Conservation (phyloP, 352 stramenopile species). For the Pythium aristosporum region DNA sequence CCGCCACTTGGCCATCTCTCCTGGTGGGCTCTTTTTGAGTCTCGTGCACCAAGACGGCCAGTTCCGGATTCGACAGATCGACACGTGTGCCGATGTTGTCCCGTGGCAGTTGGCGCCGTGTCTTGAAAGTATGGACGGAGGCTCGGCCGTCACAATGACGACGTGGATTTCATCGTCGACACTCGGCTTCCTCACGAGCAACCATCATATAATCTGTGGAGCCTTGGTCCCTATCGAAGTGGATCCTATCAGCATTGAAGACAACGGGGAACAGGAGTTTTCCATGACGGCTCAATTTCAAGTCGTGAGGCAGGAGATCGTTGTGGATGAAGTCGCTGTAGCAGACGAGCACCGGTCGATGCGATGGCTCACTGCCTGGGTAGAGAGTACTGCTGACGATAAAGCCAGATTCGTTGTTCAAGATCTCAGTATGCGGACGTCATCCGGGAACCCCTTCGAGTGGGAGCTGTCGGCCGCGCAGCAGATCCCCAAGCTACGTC, state of each 20-base stretch:
- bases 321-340: neutral
- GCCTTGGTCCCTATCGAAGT: constrained; percentile 11
- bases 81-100: constrained; percentile 53
- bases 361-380: neutral
- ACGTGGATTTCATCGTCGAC: constrained; percentile 20
- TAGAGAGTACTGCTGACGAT: neutral
- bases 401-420: neutral
- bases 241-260: neutral
- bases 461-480: constrained; percentile 8
- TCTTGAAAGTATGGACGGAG: neutral
- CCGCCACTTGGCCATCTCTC: constrained; percentile 37
- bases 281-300: neutral
- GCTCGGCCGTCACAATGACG: constrained; percentile 2
- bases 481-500: constrained; percentile 7
- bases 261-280: neutral
- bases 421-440: neutral
- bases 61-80: constrained; percentile 60
- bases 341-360: neutral
- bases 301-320: constrained; percentile 1
- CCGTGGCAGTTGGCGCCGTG: constrained; percentile 47
- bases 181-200: constrained; percentile 10
- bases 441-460: neutral
- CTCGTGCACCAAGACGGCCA: constrained; percentile 50
- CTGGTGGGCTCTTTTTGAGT: constrained; percentile 47
- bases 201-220: neutral